Conservation (phyloP, 345 rosid genomes). For the Citrus medica region DNA sequence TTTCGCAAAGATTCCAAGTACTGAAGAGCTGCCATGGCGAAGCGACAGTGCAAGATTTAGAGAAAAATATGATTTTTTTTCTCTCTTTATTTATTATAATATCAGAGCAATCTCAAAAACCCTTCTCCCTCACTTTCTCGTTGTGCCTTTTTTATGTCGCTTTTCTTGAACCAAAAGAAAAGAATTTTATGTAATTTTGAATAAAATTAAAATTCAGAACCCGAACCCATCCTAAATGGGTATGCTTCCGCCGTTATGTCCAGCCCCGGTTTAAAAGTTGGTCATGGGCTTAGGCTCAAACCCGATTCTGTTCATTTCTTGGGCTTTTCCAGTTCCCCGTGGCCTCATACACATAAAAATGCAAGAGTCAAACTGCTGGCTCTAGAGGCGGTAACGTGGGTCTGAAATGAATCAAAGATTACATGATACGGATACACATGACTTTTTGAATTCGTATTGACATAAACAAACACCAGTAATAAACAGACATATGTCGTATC, state of each 20-base stretch:
- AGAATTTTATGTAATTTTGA: background rate
- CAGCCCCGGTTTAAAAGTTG: background rate
- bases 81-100: background rate
- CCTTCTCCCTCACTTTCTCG: background rate
- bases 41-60: too few species aligned
- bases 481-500: too few species aligned
- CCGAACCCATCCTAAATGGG: background rate
- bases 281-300: background rate
- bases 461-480: too few species aligned
- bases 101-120: background rate
- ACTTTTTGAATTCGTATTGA: too few species aligned
- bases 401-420: too few species aligned
- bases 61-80: background rate
- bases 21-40: slow-evolving; percentile 83
- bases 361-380: too few species aligned
- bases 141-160: background rate
- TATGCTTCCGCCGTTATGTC: background rate
- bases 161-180: slow-evolving; percentile 24
- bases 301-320: background rate
- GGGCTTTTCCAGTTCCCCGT: too few species aligned
- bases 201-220: background rate
- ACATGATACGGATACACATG: too few species aligned
- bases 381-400: too few species aligned
- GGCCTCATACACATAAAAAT: too few species aligned
- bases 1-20: slow-evolving; percentile 71